Base-by-base conservation (phyloP, 306 rosid genomes). In the Sicyos baderoa region DNA sequence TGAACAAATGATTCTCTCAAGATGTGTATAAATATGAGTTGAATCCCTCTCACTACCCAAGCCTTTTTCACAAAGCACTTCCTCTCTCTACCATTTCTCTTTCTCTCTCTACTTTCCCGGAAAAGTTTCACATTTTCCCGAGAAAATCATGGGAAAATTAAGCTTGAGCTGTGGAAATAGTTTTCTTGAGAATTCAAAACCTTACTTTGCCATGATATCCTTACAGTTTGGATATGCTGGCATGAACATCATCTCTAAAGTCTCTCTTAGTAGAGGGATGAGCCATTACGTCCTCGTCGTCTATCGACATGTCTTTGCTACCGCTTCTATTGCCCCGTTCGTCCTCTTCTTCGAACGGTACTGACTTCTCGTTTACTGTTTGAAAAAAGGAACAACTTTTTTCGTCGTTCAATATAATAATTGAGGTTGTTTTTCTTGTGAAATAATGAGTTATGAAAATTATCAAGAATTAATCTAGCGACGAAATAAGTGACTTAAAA, bases 271-370 rank as follows among this genome's bases (percentile, higher is more conserved):
- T 79, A 69, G 82, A 18, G 97, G 97, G 72, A 91, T 91, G 97
- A 91, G 95, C 69, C 97, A 91, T 74, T 91, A 84, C 66, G 96
- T 91, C 17, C 95, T 91, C 10, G 97, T 91, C 56, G 97, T 89
- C 62, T 91, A 89, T 21, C 96, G 97, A 27, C 97, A 91, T 0
- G 97, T 89, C 40, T 9, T 91, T 16, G 97, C 97, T 3, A 89
- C 97, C 0, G 87, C 86, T 0, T 78, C 75, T 6, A 82, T 91
- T 0, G 89, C 83, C 60, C 97, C 97, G 4, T 89, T 91, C 9
- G 97, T 88, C 51, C 73, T 91, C 72, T 55, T 84, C 49, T 84
- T 87, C 11, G 97, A 91, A 79, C 85, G 97, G 97, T 91, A 22
- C 1, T 25, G 3, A 65, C 35, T 45, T 23, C 14, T 2, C 0